Base-by-base conservation (phyloP, 805 yeast genomes). In the Saturnispora sekii region DNA sequence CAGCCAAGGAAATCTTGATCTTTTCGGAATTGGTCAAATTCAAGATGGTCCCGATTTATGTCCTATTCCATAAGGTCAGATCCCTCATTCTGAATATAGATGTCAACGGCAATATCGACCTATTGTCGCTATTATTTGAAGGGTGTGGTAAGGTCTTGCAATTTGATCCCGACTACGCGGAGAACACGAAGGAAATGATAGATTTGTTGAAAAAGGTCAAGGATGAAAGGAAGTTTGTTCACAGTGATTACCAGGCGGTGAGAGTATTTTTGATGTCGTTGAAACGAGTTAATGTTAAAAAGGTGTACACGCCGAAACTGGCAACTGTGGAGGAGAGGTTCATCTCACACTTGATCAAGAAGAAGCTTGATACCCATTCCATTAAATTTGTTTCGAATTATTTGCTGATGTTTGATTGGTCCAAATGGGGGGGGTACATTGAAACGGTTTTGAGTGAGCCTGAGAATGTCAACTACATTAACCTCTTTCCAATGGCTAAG, bases 21-120 rank as follows among this genome's bases (percentile, higher is more conserved):
- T 79, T 84, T 51, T 66, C 78, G 40, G 96, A 89, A 55, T 66
- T 88, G 64, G 75, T 82, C 30, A 86, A 84, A 57, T 88, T 88
- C 59, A 77, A 74, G 52, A 60, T 87, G 48, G 68, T 87, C 12
- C 90, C 95, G 0, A 65, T 70, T n/a, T 80, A 78, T 59, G 69
- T 81, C 47, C 67, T 81, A 10, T 82, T 86, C 57, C 89, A 87
- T 60, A 83, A 81, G 56, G 70, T 88, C 39, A 69, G 86, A 53
- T 63, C 71, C 1, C 63, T 85, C 51, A 73, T 83, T 2, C 54
- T 76, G 44, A 72, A 73, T 43, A 55, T 72, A 15, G 67, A 72
- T 5, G 67, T 71, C 0, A 70, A 77, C 8, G 72, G 73, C 48
- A 84, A 82, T 57, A 72, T 84, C 47, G 95, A 84, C 53, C 73